Evolutionary conservation across 169 alveolate genomes (phyloP).

Genomic region (Plasmodium sp.): DNA sequence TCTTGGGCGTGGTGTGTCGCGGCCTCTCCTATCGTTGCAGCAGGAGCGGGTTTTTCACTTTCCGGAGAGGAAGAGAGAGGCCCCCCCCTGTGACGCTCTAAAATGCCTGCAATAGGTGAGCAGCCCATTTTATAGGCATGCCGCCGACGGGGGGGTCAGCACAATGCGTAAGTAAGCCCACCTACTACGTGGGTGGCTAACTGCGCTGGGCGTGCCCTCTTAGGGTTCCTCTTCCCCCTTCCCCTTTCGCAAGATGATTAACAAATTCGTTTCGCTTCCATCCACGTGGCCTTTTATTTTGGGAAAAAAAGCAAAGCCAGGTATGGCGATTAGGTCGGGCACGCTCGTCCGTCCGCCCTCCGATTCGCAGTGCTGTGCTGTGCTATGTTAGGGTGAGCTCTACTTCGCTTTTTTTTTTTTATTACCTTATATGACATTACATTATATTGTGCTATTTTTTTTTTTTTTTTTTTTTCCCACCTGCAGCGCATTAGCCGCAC

Average conservation of each 20-base stretch:
- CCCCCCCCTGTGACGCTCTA: not conserved
- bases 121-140: not conserved
- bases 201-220: not conserved
- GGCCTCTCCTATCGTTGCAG: not conserved
- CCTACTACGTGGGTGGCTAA: not conserved
- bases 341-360: not conserved
- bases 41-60: not conserved
- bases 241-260: not conserved
- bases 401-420: not conserved
- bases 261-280: not conserved
- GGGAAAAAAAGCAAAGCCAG: not conserved
- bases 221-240: not conserved
- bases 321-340: not conserved
- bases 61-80: not conserved
- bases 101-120: not conserved
- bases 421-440: no score
- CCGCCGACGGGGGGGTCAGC: not conserved
- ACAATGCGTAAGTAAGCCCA: not conserved
- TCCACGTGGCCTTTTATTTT: not conserved
- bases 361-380: not conserved
- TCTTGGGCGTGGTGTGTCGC: not conserved
- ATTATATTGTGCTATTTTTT: not conserved
- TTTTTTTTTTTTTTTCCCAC: not conserved
- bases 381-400: not conserved
- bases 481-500: not conserved